Percentiles rank a stretch among this genome's conserved stretches.
These are phyloP conservation scores for Alternaria postmessia DNA, from an alignment of 2,329 filamentous ascomycete genomes.

Conservation along the genomic window DNA sequence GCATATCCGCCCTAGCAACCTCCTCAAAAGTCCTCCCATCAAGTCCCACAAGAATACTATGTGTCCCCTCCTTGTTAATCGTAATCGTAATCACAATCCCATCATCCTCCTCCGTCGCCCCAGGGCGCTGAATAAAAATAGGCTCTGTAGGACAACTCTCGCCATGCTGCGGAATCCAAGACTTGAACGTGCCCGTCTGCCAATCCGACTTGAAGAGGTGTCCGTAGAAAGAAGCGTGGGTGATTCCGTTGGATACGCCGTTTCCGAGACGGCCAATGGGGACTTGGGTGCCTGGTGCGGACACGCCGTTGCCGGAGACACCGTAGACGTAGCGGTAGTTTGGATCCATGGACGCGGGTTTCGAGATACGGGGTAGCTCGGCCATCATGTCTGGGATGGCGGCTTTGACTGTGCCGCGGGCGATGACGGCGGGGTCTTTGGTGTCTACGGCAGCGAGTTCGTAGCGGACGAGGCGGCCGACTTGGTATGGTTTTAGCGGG, in stretches of 20 bases:
- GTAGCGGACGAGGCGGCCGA: neutral
- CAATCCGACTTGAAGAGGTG: conserved; percentile 4
- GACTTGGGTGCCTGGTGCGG: neutral
- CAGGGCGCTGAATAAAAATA: neutral
- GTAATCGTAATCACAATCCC: conserved; percentile 4
- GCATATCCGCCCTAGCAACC: neutral
- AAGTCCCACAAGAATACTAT: conserved; percentile 2
- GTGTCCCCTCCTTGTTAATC: neutral
- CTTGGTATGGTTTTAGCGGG: conserved; percentile 1
- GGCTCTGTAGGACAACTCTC: conserved; percentile 3
- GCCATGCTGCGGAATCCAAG: neutral
- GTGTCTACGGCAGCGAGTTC: neutral
- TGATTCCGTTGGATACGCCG: neutral
- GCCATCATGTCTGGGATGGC: neutral
- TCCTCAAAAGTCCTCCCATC: conserved; percentile 1
- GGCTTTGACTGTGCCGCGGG: neutral
- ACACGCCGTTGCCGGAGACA: neutral
- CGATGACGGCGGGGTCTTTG: neutral
- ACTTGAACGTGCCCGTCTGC: neutral
- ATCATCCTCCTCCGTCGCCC: neutral
- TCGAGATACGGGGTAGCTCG: neutral
- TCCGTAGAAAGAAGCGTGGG: neutral
- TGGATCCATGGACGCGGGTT: neutral
- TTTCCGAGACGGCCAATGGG: neutral
- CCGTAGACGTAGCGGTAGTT: conserved; percentile 10